Base-by-base conservation (phyloP, 2,329 filamentous ascomycete genomes). In the Lasiodiplodia sp. region DNA sequence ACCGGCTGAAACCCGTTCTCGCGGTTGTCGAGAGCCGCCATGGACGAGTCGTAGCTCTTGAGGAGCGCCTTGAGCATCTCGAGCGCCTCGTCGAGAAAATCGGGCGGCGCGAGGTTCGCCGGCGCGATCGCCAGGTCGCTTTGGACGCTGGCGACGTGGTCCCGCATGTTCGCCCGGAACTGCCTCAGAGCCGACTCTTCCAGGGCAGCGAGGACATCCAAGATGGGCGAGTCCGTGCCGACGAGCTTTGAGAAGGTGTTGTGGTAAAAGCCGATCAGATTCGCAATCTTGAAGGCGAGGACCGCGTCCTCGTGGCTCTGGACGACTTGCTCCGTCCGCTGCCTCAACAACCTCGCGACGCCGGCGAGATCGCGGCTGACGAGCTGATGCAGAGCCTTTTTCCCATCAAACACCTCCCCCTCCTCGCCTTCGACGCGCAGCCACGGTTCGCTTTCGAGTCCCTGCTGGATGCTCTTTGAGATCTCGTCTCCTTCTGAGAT, bases 281-380 rank as follows among this genome's bases (percentile, higher is more conserved):
- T 97, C 12, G 93, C 90, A 51, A 98, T 89, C 77, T 94, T 96
- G 83, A 97, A 99, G 40, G 93, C 91, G 60, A 94, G 83, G 23
- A 96, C 92, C 0, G 91, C 91, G 69, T 98, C 94, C 73, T 97
- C 94, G 77, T 97, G 95, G 70, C 92, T 92, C 74, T 97, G 94
- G 18, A 98, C 91, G 23, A 97, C 92, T 74, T 98, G 92, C 78
- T 97, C 94, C 65, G 96, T 89, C 38, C 95, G 87, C 78, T 97
- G 94, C 31, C 92, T 90, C n/a, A 98, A 81, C n/a, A 94, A 88
- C 25, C 93, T 88, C 47, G 91, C 89, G 4, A 95, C 94, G 0
- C 93, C 92, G 2, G 89, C 88, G 57, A 98, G 85, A 75, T 97
- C 92, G 47, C 93, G 90, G 75, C 95, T 94, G 31, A 98, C 93